Evolutionary conservation across 2,329 filamentous ascomycete species (phyloP), one percentile per base, ranked within the genome.

Genomic region (Trichophyton schoenleinii): DNA sequence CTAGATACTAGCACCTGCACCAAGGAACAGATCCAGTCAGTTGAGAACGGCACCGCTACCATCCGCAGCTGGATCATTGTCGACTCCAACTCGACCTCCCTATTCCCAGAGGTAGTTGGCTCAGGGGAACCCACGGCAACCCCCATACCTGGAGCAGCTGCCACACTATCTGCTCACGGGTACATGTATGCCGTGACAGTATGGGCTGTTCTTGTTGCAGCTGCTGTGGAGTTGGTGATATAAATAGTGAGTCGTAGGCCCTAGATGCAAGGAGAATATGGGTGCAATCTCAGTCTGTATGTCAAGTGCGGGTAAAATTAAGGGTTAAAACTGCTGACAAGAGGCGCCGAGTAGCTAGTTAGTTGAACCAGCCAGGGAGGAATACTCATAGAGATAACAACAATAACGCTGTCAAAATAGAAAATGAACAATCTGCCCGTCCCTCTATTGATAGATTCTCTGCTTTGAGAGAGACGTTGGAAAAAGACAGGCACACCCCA

Each of bases 1-100:
- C 18, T 44, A 7, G 55, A 41, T 4, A 58, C 34, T 6, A 52
- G 34, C 31, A 60, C 58, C 8, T 60, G 58, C 44, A 60, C 58
- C 8, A 13, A 48, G 25, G 48, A 53, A 4, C 58, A 60, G 18
- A 11, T 49, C 18, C 15, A 34, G 20, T 25, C 58, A 11, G 22
- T 60, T n/a, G 34, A 52, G 31, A 36, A 60, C 13, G 58, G 58
- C 38, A 34, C 58, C 2, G 58, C 58, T 13, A 7, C 53, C 8
- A 31, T 60, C 7, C 41, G 46, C 11, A 25, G 22, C 42, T 44
- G 46, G 42, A 52, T 60, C 13, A 46, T 60, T 7, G 49, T 53
- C 28, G 25, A 53, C 28, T 53, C 31, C 8, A 58, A 58, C 34
- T 41, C 55, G 11, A 41, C 34, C 11, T 44, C 34, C 31, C 25